Evolutionary conservation across 164 flowering plant genomes (phyloP), one percentile per base, ranked within the genome.

Genomic region (Vitis cinerea): DNA sequence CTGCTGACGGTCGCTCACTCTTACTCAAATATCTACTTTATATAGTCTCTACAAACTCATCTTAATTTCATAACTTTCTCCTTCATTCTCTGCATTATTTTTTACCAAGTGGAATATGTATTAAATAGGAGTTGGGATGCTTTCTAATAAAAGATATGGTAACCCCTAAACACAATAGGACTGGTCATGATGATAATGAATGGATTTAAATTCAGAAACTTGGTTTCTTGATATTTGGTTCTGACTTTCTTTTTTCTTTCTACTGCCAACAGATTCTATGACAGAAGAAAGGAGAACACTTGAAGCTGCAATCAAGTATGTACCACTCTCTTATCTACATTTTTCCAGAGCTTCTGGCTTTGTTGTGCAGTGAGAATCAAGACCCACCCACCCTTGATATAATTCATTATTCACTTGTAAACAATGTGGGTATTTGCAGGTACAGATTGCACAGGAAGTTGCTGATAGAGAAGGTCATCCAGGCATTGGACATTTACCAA

Each of bases 271-370:
- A 92, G 99, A 88, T 72, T 85, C 94, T 2, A 82, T 81, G 82
- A 83, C 87, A 54, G 78, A 90, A 75, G 76, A 79, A 9, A 86
- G 86, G 67, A 86, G 87, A 76, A 88, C 97, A 31, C 86, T 82
- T 49, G 99, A 88, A 84, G 86, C 88, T 53, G 91, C 93, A 23
- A 84, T 92, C 75, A 91, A 81, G 99, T 92, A 88, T 56, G 85
- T 66, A 17, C 9, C 14, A 2, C 55, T 15, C 50, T 23, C 13
- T 8, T 23, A 50, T 53, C 2, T 8, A 16, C n/a, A 13, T 14
- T 14, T 61, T 67, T 37, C 56, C 30, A 19, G 23, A 52, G 52
- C 66, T 49, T 55, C 27, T 61, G 15, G 17, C 19, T 9, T 61
- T 55, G 16, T 27, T 13, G 27, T 50, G 17, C 37, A 1, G 13